Evolutionary conservation across 2,329 filamentous ascomycete genomes (phyloP).

Genomic region (Arthrobotrys sphaeroides): DNA sequence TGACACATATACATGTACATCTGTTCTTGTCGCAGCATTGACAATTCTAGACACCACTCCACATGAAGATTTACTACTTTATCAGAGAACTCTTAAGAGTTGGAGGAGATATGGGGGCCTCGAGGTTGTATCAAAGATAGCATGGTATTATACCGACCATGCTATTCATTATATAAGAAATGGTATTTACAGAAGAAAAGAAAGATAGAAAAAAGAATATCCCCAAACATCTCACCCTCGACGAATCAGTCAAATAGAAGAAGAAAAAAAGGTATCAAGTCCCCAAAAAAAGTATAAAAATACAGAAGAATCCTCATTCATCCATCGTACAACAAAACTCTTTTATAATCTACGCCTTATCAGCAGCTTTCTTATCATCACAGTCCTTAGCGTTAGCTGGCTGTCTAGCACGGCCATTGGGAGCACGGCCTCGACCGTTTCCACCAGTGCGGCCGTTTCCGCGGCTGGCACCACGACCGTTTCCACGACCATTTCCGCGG

Average conservation of each 20-base stretch:
- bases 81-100: too few species aligned
- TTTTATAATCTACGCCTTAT: neutral
- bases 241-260: constrained; percentile 13
- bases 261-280: constrained; percentile 9
- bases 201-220: neutral
- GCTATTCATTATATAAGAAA: neutral
- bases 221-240: constrained; percentile 1
- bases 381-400: constrained; percentile 18
- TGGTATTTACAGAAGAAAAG: constrained; percentile 5
- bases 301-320: constrained; percentile 1
- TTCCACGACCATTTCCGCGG: constrained; percentile 4
- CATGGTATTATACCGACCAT: neutral
- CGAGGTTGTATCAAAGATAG: neutral
- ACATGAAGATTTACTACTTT: too few species aligned
- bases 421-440: neutral
- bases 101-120: too few species aligned
- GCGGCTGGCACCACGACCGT: neutral
- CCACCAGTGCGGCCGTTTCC: neutral
- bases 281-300: constrained; percentile 13
- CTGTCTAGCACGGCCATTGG: neutral
- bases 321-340: neutral
- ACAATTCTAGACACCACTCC: too few species aligned
- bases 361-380: neutral
- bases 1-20: too few species aligned
- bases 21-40: too few species aligned